phyloP scores from a whole-genome alignment of 1,139 yeast species.

The Diutina mesorugosa region DNA sequence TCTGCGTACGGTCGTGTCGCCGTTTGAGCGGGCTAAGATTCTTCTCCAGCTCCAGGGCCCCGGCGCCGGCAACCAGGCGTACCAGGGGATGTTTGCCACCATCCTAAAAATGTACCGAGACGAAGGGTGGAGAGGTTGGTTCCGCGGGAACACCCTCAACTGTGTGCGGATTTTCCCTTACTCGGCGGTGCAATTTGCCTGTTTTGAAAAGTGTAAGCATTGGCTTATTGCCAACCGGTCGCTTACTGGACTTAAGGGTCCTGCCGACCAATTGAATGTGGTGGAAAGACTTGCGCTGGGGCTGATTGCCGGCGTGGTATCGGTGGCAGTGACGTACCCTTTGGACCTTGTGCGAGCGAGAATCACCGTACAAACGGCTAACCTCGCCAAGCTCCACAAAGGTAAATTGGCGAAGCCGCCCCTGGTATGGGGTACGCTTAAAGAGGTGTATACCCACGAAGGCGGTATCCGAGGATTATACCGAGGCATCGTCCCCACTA shows the following conservation, averaged over 20 bases:
- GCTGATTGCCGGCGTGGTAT: slow-evolving; percentile 66
- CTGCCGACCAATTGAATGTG: not conserved
- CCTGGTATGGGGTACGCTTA: slow-evolving; percentile 49
- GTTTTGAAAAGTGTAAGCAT: slow-evolving; percentile 61
- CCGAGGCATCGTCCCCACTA: slow-evolving; percentile 79
- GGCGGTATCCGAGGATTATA: slow-evolving; percentile 76
- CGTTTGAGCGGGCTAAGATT: slow-evolving; percentile 90
- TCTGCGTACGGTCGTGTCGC: slow-evolving; percentile 86
- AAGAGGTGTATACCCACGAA: slow-evolving; percentile 53
- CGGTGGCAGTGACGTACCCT: slow-evolving; percentile 83
- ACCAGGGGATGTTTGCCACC: slow-evolving; percentile 66
- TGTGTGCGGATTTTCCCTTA: slow-evolving; percentile 88
- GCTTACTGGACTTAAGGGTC: not conserved
- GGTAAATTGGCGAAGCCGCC: slow-evolving; percentile 45
- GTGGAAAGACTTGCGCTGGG: slow-evolving; percentile 62
- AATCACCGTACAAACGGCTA: slow-evolving; percentile 80
- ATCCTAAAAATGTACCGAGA: slow-evolving; percentile 70
- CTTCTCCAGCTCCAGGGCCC: slow-evolving; percentile 83
- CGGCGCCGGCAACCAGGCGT: slow-evolving; percentile 38
- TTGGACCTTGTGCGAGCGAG: slow-evolving; percentile 85
- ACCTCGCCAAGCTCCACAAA: slow-evolving; percentile 37
- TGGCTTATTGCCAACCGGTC: slow-evolving; percentile 11
- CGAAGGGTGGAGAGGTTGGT: slow-evolving; percentile 82
- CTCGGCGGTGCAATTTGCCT: slow-evolving; percentile 88
- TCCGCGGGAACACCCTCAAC: slow-evolving; percentile 83